phyloP scores from a whole-genome alignment of 805 yeast species.

The Kodamaea restingae region DNA sequence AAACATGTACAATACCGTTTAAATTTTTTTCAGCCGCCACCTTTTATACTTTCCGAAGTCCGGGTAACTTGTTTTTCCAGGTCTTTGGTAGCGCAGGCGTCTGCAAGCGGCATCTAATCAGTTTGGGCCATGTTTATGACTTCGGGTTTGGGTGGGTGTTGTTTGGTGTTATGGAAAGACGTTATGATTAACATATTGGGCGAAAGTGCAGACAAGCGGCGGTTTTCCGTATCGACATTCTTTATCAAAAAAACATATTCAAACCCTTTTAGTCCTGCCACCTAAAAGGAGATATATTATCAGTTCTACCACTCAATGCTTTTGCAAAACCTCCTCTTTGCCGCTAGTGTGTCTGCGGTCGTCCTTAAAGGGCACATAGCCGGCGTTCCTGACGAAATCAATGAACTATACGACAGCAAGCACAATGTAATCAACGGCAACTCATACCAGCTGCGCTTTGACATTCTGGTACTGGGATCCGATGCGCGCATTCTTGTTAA shows the following conservation, averaged over 20 bases:
- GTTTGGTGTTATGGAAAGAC: too few species aligned
- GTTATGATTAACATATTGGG: too few species aligned
- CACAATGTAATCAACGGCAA: conserved; percentile 28
- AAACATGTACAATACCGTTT: conserved; percentile 42
- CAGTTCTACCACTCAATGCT: background rate
- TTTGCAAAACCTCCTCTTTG: background rate
- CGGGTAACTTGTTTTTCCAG: too few species aligned
- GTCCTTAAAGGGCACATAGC: conserved; percentile 22
- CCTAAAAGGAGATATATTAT: too few species aligned
- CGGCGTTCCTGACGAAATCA: conserved; percentile 24
- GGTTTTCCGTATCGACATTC: too few species aligned
- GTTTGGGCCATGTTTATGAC: too few species aligned
- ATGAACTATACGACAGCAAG: conserved; percentile 5
- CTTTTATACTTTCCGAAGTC: conserved; percentile 13
- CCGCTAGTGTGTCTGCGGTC: background rate
- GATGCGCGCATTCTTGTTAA: conserved; percentile 19
- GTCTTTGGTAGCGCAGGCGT: too few species aligned
- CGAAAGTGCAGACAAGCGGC: too few species aligned
- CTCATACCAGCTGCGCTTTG: conserved; percentile 31
- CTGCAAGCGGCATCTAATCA: too few species aligned
- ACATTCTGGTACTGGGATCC: conserved; percentile 15
- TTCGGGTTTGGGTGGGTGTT: too few species aligned
- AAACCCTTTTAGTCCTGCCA: too few species aligned
- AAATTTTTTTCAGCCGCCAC: conserved; percentile 11
- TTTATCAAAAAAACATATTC: too few species aligned